Evolutionary conservation across 768 basidiomycete genomes (phyloP), one percentile per base, ranked within the genome.

Genomic region (Podaxis sp.): DNA sequence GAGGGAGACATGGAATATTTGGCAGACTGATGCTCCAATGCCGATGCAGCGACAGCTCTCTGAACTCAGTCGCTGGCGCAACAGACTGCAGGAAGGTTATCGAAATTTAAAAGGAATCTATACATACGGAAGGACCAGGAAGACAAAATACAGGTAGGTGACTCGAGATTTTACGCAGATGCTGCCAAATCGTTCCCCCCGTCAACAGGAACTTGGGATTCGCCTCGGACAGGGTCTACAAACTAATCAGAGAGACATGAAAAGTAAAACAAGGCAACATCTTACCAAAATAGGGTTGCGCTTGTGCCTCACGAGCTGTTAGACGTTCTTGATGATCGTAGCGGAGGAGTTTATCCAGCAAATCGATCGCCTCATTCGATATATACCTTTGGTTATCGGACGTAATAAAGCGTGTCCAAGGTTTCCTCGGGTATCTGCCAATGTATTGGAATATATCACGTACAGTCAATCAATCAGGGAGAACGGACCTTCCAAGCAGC

Each of bases 301-400:
- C 82, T 73, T 96, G 95, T 5, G 94, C 93, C 75, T 99, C 96
- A 65, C 88, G 87, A 56, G 96, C 96, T 6, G 96, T 99, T 63
- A 98, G 81, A 58, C 96, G 88, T 72, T 96, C 95, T 79, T 97
- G 95, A 72, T 99, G 96, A 73, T 99, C 96, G 75, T 98, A 99
- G 58, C 94, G 89, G 72, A 97, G 83, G 38, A 99, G 83, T 77
- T 95, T 95, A 78, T 99, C 96, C 64, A 99, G 77, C 71, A 98
- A 89, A 78, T 97, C 96, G 69, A 98, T 92, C 37, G 95, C 96
- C 70, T 98, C 96, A 72, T 95, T 98, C 24, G 94, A 93, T 69
- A 98, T 95, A 76, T 93, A 97, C 62, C 95, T 87, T 74, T 96
- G 95, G 72, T 97, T 97, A 74, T 96, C 94, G 13, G 91, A 91